phyloP scores from a whole-genome alignment of 2,329 filamentous ascomycete genomes.

The Alternaria sp. region DNA sequence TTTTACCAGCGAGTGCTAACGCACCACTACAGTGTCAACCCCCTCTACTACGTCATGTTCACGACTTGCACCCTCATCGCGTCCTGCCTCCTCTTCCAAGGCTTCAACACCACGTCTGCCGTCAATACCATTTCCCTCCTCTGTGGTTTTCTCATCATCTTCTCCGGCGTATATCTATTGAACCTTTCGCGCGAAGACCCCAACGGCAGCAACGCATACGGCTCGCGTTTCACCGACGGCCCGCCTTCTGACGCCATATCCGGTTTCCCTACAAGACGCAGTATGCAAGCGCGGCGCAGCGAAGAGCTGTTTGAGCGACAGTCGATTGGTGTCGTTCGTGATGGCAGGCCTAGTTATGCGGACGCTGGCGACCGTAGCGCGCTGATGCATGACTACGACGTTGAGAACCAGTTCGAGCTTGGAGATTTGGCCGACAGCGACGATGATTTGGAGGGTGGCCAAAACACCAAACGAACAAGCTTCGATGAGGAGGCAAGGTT shows the following conservation, averaged over 20 bases:
- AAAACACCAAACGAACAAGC: conserved; percentile 17
- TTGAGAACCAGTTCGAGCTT: conserved; percentile 76
- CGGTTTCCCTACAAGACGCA: conserved; percentile 85
- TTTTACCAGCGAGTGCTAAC: conserved; percentile 9
- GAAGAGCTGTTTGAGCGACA: conserved; percentile 51
- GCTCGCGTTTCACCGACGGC: conserved; percentile 66
- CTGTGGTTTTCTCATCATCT: conserved; percentile 92
- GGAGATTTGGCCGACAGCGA: conserved; percentile 74
- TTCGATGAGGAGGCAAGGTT: conserved; percentile 20
- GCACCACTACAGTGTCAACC: conserved; percentile 73
- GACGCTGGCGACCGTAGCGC: conserved; percentile 71
- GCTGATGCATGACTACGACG: conserved; percentile 87
- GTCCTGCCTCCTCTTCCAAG: conserved; percentile 93
- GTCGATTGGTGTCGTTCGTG: conserved; percentile 46
- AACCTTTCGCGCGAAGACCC: conserved; percentile 95
- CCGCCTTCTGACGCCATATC: conserved; percentile 92
- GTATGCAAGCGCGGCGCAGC: conserved; percentile 86
- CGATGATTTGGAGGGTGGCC: conserved; percentile 41
- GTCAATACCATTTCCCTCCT: conserved; percentile 93
- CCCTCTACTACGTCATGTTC: conserved; percentile 96
- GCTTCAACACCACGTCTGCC: conserved; percentile 92
- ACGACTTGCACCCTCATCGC: conserved; percentile 93
- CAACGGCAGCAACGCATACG: conserved; percentile 72
- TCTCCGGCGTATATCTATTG: conserved; percentile 91
- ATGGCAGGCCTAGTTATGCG: conserved; percentile 19